phyloP scores from a whole-genome alignment of 768 basidiomycete genomes.

The Tricholoma terreum region DNA sequence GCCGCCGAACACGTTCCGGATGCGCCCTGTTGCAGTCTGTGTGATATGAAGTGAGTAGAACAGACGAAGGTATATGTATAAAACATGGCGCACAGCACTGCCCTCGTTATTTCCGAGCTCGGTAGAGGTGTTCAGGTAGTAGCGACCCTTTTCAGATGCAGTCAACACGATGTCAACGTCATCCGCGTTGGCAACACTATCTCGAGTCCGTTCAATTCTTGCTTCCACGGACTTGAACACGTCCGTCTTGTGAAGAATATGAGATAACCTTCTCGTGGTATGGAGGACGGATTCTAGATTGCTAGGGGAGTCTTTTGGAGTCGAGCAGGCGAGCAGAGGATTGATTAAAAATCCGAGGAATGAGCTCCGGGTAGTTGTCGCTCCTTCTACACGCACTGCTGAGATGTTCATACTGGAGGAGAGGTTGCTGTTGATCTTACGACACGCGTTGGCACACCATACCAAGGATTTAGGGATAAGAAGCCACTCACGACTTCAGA shows the following conservation, averaged over 20 bases:
- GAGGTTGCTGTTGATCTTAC: conserved; percentile 65
- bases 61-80: not conserved
- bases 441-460: not conserved
- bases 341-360: conserved; percentile 81
- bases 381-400: conserved; percentile 80
- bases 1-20: conserved; percentile 89
- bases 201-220: conserved; percentile 54
- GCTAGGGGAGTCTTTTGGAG: conserved; percentile 17
- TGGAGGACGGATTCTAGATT: conserved; percentile 68
- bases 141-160: conserved; percentile 71
- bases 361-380: conserved; percentile 64
- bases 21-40: conserved; percentile 71
- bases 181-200: conserved; percentile 48
- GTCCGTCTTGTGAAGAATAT: conserved; percentile 67
- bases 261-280: conserved; percentile 63
- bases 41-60: not conserved
- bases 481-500: conserved; percentile 39
- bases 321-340: conserved; percentile 44
- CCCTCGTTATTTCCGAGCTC: conserved; percentile 94
- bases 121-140: conserved; percentile 78
- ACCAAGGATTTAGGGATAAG: not conserved
- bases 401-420: conserved; percentile 65
- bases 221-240: conserved; percentile 71
- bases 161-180: conserved; percentile 82
- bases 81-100: conserved; percentile 64